Percentiles rank a stretch among this genome's conserved stretches.
Evolutionary conservation across 2,329 filamentous ascomycete species (phyloP).

Genomic region (Intubia oerlemansii): DNA sequence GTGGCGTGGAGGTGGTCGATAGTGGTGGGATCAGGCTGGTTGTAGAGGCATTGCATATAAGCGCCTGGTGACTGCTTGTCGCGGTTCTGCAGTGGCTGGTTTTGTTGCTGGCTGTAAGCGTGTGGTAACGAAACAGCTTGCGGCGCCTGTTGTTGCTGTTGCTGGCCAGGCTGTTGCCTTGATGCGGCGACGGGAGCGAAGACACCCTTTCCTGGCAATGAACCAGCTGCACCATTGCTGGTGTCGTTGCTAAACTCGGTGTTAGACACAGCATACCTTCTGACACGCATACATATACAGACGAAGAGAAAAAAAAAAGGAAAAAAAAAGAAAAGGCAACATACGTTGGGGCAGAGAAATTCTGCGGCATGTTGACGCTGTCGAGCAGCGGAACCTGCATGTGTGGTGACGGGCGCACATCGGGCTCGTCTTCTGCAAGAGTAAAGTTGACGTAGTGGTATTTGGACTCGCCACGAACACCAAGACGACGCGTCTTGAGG

Average conservation of each 20-base stretch:
- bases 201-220: slow-evolving; percentile 2
- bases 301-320: too few species aligned
- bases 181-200: background rate
- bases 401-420: slow-evolving; percentile 21
- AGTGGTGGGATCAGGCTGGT: slow-evolving; percentile 31
- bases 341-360: slow-evolving; percentile 21
- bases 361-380: slow-evolving; percentile 22
- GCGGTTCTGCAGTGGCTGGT: too few species aligned
- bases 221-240: slow-evolving; percentile 1
- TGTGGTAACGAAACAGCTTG: background rate
- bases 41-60: slow-evolving; percentile 32
- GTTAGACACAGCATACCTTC: too few species aligned
- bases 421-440: slow-evolving; percentile 33
- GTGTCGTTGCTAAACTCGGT: background rate
- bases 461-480: slow-evolving; percentile 90
- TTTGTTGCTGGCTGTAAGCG: slow-evolving; percentile 2
- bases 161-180: too few species aligned
- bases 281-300: too few species aligned
- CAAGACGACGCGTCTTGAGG: slow-evolving; percentile 76
- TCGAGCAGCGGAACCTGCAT: slow-evolving; percentile 30
- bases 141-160: too few species aligned
- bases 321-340: too few species aligned
- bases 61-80: too few species aligned
- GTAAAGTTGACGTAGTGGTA: slow-evolving; percentile 75
- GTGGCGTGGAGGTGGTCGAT: slow-evolving; percentile 37